Evolutionary conservation across 2,329 filamentous ascomycete species (phyloP).

Genomic region (Colletotrichum cuscutae): DNA sequence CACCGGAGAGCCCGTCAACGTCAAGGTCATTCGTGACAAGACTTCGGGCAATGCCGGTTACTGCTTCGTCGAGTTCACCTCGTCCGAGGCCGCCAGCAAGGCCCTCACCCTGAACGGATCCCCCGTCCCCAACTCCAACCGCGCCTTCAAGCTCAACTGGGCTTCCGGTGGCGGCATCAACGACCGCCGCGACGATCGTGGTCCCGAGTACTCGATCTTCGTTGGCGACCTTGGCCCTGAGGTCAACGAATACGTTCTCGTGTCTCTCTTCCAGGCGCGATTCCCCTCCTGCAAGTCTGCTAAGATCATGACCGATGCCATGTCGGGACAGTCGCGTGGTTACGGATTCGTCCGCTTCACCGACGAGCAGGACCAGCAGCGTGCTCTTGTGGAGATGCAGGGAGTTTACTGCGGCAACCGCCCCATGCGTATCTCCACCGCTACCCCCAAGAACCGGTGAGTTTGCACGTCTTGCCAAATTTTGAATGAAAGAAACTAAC

Average conservation of each 20-base stretch:
- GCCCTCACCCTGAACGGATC: constrained; percentile 90
- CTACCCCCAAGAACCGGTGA: constrained; percentile 91
- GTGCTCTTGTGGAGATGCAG: constrained; percentile 97
- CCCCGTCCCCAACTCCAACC: constrained; percentile 91
- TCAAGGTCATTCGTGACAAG: constrained; percentile 99
- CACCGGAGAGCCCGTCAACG: constrained; percentile 93
- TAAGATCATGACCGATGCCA: constrained; percentile 99
- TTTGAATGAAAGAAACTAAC: background rate
- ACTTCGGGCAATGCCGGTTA: constrained; percentile 99
- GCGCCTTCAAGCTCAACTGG: constrained; percentile 99
- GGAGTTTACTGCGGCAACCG: constrained; percentile 98
- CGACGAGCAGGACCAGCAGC: constrained; percentile 95
- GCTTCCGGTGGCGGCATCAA: constrained; percentile 95
- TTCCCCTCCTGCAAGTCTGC: constrained; percentile 98
- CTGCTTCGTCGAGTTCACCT: constrained; percentile 95
- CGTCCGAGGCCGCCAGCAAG: constrained; percentile 86
- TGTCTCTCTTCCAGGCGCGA: constrained; percentile 95
- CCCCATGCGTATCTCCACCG: constrained; percentile 98
- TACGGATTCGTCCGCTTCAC: constrained; percentile 99
- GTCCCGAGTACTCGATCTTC: constrained; percentile 96
- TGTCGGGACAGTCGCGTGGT: constrained; percentile 95
- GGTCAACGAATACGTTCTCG: constrained; percentile 97
- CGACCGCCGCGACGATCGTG: constrained; percentile 94
- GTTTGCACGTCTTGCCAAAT: constrained; percentile 34
- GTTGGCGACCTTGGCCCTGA: constrained; percentile 97